Evolutionary conservation across 441 rosid genomes (phyloP), one percentile per base, ranked within the genome.

Genomic region (Gossypium aridum): DNA sequence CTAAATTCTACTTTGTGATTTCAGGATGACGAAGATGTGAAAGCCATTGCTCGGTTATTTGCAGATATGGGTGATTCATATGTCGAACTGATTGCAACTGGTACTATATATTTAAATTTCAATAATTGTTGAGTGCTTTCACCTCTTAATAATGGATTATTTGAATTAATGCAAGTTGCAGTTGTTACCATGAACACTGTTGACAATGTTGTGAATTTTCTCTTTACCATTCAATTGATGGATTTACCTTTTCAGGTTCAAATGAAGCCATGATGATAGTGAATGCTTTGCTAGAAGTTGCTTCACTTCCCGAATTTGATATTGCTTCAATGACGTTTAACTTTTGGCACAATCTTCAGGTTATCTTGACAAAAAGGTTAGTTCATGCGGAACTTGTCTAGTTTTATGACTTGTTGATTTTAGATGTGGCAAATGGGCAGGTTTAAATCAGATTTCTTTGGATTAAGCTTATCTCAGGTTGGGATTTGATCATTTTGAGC

Each of bases 341-440:
- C 81, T 96, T 94, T 85, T 96, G 99, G 99, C 99, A 96, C 79
- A 92, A 87, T 88, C 99, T 96, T 87, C 99, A 96, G 85, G 85
- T 87, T 78, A 80, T 85, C 64, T 85, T 96, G 90, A 92, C 91
- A 56, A 89, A 83, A 84, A 91, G 98, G 99, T 93, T 82, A 84
- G 74, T 76, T 64, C 70, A 76, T 62, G 34, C 37, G 39, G 74
- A 76, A 64, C 60, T 64, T 75, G 54, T 49, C 66, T 60, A 53
- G 61, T 60, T 76, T 73, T 5, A 51, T 45, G 47, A 71, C 23
- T 53, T 61, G 57, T 77, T 77, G 49, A 10, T 43, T 43, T 43
- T 43, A 43, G 14, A 43, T 43, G 49, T 43, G 49, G 49, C 49
- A 43, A 43, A 43, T 43, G 14, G 49, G 49, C 49, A 10, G 49